These are phyloP conservation scores for Miscanthus lutarioriparius DNA, from an alignment of 176 grass and related monocot species.

Conservation along the genomic window DNA sequence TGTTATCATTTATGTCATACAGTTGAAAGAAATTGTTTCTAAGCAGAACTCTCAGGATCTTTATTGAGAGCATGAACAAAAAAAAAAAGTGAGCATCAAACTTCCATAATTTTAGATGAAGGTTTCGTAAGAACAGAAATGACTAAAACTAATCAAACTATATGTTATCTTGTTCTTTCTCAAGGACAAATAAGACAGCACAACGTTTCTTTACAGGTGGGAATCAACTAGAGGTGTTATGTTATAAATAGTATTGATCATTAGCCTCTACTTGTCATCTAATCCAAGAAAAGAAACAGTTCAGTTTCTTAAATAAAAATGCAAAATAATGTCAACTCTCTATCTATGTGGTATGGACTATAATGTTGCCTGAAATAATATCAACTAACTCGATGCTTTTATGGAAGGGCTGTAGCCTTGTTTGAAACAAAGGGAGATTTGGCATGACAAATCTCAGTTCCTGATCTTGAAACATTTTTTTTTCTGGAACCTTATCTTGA, in stretches of 20 bases:
- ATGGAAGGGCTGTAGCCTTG: background rate
- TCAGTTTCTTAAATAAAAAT: background rate
- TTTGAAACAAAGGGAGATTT: background rate
- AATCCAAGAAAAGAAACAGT: background rate
- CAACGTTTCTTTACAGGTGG: background rate
- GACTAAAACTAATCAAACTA: background rate
- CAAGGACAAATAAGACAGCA: background rate
- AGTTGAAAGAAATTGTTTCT: background rate
- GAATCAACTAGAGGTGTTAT: background rate
- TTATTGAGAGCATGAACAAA: background rate
- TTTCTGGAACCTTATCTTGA: background rate
- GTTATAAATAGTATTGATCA: background rate
- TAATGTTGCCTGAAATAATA: background rate
- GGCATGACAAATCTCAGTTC: background rate
- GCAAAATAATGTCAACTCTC: background rate
- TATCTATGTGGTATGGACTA: background rate
- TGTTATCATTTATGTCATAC: background rate
- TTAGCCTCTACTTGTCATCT: background rate
- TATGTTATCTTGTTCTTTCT: background rate
- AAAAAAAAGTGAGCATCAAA: background rate
- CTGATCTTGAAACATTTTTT: background rate
- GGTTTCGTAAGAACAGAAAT: background rate
- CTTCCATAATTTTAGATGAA: background rate
- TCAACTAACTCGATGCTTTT: background rate
- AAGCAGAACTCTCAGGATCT: background rate